Percentiles rank a stretch among this genome's conserved stretches.
Evolutionary conservation across 768 basidiomycete genomes (phyloP).

Genomic region (Boletus speciosus): DNA sequence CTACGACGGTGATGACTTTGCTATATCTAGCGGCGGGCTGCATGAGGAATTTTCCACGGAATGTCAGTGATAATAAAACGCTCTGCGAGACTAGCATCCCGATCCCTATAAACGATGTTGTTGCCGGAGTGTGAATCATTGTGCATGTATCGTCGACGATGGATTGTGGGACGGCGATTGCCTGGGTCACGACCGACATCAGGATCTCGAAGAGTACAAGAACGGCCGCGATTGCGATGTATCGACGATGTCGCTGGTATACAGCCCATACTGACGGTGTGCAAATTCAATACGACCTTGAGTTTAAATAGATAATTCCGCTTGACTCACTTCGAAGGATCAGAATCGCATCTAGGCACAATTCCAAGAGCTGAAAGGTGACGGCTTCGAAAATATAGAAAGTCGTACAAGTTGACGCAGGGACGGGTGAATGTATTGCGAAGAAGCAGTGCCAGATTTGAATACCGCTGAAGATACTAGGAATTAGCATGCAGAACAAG

Average conservation of each 20-base stretch:
- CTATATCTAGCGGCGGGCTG: slow-evolving; percentile 10
- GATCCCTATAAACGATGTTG: neutral
- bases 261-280: slow-evolving; percentile 12
- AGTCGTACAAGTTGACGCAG: neutral
- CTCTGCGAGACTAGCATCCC: slow-evolving; percentile 9
- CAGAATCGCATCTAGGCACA: slow-evolving; percentile 15
- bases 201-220: slow-evolving; percentile 6
- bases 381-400: neutral
- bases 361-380: slow-evolving; percentile 10
- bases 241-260: slow-evolving; percentile 2
- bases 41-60: slow-evolving; percentile 11
- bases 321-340: slow-evolving; percentile 19
- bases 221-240: neutral
- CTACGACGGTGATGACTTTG: slow-evolving; percentile 8
- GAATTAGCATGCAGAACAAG: slow-evolving; percentile 1
- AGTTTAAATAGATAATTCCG: neutral
- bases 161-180: neutral
- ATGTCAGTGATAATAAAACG: slow-evolving; percentile 14
- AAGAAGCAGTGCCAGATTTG: neutral
- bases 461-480: neutral
- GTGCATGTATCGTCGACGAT: slow-evolving; percentile 11
- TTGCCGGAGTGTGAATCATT: neutral
- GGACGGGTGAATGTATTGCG: neutral
- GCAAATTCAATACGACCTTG: neutral
- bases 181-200: neutral